Conservation (phyloP, 257 asterid species). For the Solanum appendiculatum region DNA sequence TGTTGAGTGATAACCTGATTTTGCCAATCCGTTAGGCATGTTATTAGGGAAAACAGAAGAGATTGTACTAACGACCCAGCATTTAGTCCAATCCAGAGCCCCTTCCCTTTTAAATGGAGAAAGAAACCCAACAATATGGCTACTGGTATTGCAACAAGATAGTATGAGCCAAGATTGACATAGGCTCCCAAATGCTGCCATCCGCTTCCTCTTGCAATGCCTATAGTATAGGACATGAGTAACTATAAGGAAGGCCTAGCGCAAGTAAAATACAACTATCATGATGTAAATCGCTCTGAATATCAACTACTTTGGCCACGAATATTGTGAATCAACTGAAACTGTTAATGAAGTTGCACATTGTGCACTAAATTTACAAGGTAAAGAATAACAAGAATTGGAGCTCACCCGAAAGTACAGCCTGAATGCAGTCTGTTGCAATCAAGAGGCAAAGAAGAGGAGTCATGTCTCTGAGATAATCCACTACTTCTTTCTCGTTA, state of each 20-base stretch:
- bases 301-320: not conserved
- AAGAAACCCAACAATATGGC: slow-evolving; percentile 34
- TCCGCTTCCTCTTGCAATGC: slow-evolving; percentile 63
- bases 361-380: not conserved
- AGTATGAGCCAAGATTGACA: slow-evolving; percentile 47
- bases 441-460: slow-evolving; percentile 11
- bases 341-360: not conserved
- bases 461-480: slow-evolving; percentile 3
- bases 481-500: slow-evolving; percentile 9
- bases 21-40: slow-evolving; percentile 41
- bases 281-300: not conserved
- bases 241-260: not conserved
- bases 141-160: slow-evolving; percentile 42
- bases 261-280: not conserved
- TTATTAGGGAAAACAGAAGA: slow-evolving; percentile 17
- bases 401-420: slow-evolving; percentile 8
- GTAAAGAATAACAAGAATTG: not conserved
- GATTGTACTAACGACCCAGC: slow-evolving; percentile 40
- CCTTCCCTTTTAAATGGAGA: slow-evolving; percentile 30
- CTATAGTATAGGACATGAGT: slow-evolving; percentile 3
- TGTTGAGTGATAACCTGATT: slow-evolving; percentile 29
- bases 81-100: slow-evolving; percentile 53
- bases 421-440: slow-evolving; percentile 3
- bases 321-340: not conserved
- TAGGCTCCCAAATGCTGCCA: slow-evolving; percentile 67